These are phyloP conservation scores for Aspergillus sp. DNA, from an alignment of 2,329 filamentous ascomycete genomes.

Conservation along the genomic window DNA sequence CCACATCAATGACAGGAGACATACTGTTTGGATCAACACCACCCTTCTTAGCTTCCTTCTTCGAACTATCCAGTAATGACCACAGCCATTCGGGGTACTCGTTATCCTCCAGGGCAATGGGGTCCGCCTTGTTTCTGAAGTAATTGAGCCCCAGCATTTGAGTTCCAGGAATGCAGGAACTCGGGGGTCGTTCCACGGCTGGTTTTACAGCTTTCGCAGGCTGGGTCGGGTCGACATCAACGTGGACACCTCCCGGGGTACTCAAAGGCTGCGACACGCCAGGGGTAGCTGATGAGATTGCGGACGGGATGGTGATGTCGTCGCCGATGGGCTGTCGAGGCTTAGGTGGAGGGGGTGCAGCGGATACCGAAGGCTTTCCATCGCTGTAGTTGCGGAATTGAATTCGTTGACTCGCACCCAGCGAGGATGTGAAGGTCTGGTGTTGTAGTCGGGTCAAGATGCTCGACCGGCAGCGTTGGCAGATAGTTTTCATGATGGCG, in stretches of 20 bases:
- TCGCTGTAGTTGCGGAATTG: constrained; percentile 37
- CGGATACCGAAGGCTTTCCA: constrained; percentile 27
- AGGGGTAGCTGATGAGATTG: constrained; percentile 40
- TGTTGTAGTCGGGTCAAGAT: constrained; percentile 40
- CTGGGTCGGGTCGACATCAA: constrained; percentile 26
- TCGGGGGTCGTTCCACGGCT: constrained; percentile 29
- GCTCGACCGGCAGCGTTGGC: constrained; percentile 41
- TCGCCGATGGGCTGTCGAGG: constrained; percentile 33
- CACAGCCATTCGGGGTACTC: constrained; percentile 52
- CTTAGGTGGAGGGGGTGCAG: constrained; percentile 30
- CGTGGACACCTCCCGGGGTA: constrained; percentile 34
- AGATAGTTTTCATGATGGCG: constrained; percentile 34
- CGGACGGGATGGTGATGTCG: constrained; percentile 35
- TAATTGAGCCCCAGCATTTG: constrained; percentile 46
- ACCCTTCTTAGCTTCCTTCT: constrained; percentile 33
- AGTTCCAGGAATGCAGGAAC: constrained; percentile 42
- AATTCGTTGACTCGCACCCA: constrained; percentile 26
- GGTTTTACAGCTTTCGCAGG: constrained; percentile 30
- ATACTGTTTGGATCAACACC: constrained; percentile 43
- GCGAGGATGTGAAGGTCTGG: constrained; percentile 27
- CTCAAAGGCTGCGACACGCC: constrained; percentile 43
- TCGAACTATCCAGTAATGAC: constrained; percentile 41
- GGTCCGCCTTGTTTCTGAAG: constrained; percentile 47
- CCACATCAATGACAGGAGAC: constrained; percentile 9
- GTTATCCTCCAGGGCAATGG: constrained; percentile 46